phyloP scores from a whole-genome alignment of 768 basidiomycete genomes.

The Fibroporia radiculosa region DNA sequence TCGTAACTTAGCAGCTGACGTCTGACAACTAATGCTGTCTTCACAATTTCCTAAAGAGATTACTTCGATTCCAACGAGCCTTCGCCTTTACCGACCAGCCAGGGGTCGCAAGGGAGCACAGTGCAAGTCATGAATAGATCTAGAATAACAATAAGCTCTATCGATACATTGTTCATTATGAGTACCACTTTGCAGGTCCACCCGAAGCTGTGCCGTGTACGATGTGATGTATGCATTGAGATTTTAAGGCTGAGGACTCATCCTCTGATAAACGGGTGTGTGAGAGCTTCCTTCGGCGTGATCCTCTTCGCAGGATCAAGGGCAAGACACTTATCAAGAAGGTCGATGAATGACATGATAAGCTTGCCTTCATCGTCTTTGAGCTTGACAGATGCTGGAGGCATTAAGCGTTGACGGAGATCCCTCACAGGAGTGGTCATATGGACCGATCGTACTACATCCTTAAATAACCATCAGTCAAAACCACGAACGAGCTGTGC shows the following conservation, averaged over 20 bases:
- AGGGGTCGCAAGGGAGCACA: too few relatives aligned
- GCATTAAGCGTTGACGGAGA: constrained; percentile 75
- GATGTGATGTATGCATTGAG: too few relatives aligned
- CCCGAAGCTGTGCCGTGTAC: too few relatives aligned
- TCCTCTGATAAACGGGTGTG: constrained; percentile 79
- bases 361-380: constrained; percentile 86
- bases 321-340: constrained; percentile 84
- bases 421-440: constrained; percentile 80
- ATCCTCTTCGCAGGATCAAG: constrained; percentile 84
- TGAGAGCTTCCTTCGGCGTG: constrained; percentile 82
- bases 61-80: too few relatives aligned
- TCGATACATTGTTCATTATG: neutral
- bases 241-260: constrained; percentile 10
- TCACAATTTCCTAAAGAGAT: too few relatives aligned
- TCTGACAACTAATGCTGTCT: too few relatives aligned
- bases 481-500: neutral
- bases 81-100: too few relatives aligned
- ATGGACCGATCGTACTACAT: constrained; percentile 72
- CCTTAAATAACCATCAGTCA: constrained; percentile 45
- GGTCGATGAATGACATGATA: constrained; percentile 73
- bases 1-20: too few relatives aligned
- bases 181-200: neutral
- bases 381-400: constrained; percentile 66
- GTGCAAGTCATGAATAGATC: too few relatives aligned
- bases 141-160: neutral